Conservation (phyloP, 495 filamentous ascomycete species). For the Parmelia sp. region DNA sequence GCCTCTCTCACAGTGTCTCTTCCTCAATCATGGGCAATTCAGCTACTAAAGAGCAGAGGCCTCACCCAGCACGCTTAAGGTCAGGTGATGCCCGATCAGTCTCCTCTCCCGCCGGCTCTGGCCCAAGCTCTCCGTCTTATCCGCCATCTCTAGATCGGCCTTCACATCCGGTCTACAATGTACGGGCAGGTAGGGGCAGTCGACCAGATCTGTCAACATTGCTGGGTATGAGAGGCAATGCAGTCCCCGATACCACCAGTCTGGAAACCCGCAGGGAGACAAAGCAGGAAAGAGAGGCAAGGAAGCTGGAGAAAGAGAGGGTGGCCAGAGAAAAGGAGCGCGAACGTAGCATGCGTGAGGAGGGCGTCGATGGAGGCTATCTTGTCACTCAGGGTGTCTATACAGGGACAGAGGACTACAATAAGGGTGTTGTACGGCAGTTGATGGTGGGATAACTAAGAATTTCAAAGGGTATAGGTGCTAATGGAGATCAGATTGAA, state of each 20-base stretch:
- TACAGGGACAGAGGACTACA: slow-evolving; percentile 87
- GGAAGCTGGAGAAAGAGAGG: slow-evolving; percentile 77
- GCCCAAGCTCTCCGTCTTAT: slow-evolving; percentile 24
- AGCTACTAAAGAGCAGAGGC: slow-evolving; percentile 53
- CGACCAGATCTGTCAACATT: slow-evolving; percentile 52
- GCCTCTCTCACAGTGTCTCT: background rate
- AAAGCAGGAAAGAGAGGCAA: slow-evolving; percentile 82
- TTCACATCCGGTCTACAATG: slow-evolving; percentile 23
- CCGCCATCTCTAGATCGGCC: slow-evolving; percentile 24
- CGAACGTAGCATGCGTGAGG: slow-evolving; percentile 87
- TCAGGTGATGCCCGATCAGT: slow-evolving; percentile 24
- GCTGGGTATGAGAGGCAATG: slow-evolving; percentile 40
- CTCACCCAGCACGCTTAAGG: slow-evolving; percentile 27
- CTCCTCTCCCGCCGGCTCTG: slow-evolving; percentile 22
- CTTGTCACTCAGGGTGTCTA: slow-evolving; percentile 93
- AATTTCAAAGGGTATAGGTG: slow-evolving; percentile 35
- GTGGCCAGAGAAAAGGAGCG: slow-evolving; percentile 67
- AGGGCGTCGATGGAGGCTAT: slow-evolving; percentile 90
- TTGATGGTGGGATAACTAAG: slow-evolving; percentile 50
- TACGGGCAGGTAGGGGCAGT: slow-evolving; percentile 44
- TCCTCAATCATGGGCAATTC: slow-evolving; percentile 49
- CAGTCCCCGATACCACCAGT: slow-evolving; percentile 38
- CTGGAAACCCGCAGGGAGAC: slow-evolving; percentile 67
- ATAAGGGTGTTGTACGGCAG: slow-evolving; percentile 81
- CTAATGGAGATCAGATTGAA: slow-evolving; percentile 51